phyloP scores from a whole-genome alignment of 331 rosid species.

The Saraca asoca region DNA sequence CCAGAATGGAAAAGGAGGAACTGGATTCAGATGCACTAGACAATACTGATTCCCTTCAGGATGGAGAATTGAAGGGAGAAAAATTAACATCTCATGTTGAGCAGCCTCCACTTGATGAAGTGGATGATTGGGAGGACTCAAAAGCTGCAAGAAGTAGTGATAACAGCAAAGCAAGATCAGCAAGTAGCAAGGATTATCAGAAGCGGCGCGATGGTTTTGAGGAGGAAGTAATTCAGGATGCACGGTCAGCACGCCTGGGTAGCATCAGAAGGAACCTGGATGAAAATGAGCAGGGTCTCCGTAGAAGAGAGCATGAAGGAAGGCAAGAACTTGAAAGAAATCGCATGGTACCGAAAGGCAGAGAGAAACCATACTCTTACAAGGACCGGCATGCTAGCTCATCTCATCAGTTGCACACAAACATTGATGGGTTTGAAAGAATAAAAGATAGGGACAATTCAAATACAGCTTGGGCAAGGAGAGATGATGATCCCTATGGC shows the following conservation, averaged over 20 bases:
- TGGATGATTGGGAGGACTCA: constrained; percentile 76
- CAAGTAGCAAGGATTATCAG: constrained; percentile 81
- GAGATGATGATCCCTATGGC: constrained; percentile 82
- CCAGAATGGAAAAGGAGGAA: constrained; percentile 62
- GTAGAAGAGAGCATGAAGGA: constrained; percentile 61
- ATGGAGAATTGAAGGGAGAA: constrained; percentile 51
- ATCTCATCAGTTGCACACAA: constrained; percentile 60
- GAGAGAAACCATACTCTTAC: constrained; percentile 64
- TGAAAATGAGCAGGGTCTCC: constrained; percentile 65
- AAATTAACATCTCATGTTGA: constrained; percentile 55
- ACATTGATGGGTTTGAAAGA: constrained; percentile 72
- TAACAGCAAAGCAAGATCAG: constrained; percentile 93
- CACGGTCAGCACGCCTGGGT: constrained; percentile 55
- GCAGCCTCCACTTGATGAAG: constrained; percentile 56
- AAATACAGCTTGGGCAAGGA: constrained; percentile 70
- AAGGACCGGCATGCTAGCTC: constrained; percentile 75
- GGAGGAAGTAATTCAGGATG: constrained; percentile 88
- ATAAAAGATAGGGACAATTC: constrained; percentile 76
- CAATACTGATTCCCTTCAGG: constrained; percentile 43
- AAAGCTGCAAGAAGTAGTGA: constrained; percentile 94
- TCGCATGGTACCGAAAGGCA: constrained; percentile 57
- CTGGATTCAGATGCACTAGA: constrained; percentile 35
- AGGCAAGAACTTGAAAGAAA: constrained; percentile 74
- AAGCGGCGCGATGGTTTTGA: constrained; percentile 78
- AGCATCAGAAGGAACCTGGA: constrained; percentile 56